phyloP scores from a whole-genome alignment of 2,329 filamentous ascomycete genomes.

The Pseudogymnoascus sp. region DNA sequence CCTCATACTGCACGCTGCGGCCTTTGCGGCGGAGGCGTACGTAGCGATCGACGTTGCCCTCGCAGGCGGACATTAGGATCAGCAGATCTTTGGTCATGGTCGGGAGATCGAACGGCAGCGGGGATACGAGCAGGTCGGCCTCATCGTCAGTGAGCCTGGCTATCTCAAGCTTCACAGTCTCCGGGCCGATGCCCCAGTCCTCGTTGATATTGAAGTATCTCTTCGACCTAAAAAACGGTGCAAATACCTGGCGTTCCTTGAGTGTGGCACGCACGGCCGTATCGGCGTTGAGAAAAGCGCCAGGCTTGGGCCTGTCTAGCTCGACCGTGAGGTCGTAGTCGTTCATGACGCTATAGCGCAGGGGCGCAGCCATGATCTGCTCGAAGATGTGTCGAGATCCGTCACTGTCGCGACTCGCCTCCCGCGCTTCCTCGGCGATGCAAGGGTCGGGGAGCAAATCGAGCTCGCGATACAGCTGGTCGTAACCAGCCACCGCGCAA shows the following conservation, averaged over 20 bases:
- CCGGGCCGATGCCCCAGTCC: slow-evolving; percentile 23
- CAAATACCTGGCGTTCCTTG: slow-evolving; percentile 12
- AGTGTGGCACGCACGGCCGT: slow-evolving; percentile 30
- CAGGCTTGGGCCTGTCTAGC: neutral
- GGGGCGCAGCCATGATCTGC: slow-evolving; percentile 26
- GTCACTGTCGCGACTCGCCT: slow-evolving; percentile 19
- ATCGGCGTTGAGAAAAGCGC: slow-evolving; percentile 32
- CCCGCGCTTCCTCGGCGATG: slow-evolving; percentile 38
- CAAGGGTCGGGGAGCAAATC: slow-evolving; percentile 35
- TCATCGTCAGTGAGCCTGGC: neutral
- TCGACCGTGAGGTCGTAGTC: slow-evolving; percentile 31
- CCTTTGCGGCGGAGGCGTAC: slow-evolving; percentile 26
- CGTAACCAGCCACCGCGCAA: slow-evolving; percentile 37
- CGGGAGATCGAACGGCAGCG: slow-evolving; percentile 35
- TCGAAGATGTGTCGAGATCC: slow-evolving; percentile 28
- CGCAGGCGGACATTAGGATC: slow-evolving; percentile 34
- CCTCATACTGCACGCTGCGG: slow-evolving; percentile 24
- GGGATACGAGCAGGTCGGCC: slow-evolving; percentile 25
- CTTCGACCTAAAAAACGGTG: neutral
- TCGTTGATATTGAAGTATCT: slow-evolving; percentile 29
- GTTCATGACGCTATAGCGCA: slow-evolving; percentile 34
- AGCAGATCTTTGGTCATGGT: slow-evolving; percentile 34
- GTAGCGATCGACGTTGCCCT: slow-evolving; percentile 38
- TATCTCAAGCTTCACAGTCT: slow-evolving; percentile 17
- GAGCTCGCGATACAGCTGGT: slow-evolving; percentile 33